Evolutionary conservation across 148 eudicot genomes (phyloP), one percentile per base, ranked within the genome.

Genomic region (Limonium bicolor): DNA sequence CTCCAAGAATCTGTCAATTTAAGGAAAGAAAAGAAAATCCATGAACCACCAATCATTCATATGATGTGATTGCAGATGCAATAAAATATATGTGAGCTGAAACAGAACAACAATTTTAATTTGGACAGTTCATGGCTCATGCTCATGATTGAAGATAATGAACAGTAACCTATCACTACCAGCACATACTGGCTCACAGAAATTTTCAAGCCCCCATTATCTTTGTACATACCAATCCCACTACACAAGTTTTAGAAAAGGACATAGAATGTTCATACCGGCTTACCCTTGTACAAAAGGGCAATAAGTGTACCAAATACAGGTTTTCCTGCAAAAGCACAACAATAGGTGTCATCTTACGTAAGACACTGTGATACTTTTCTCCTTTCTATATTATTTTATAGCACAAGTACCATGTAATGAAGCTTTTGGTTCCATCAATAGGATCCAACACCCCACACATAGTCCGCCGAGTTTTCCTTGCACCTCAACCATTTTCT

Each of bases 391-490:
- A n/a, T n/a, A n/a, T n/a, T n/a, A n/a, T n/a, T n/a, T n/a, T n/a
- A n/a, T n/a, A n/a, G n/a, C n/a, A n/a, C n/a, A 32, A 51, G 37
- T 75, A 80, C 99, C 99, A 12, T n/a, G 99, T 90, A 37, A 90
- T 90, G 44, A 90, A 90, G 66, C 99, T 84, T 72, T 90, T 90
- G 23, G 99, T 90, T 37, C 99, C 99, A 62, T 90, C 95, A 54
- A 90, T 90, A 15, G 95, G 99, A 67, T 84, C 99, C 58, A 90
- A 65, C 29, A 90, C 99, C n/a, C 99, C 95, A 90, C 51, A 90
- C 95, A 40, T 70, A 85, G 46, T 90, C 93, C 21, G 99, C 79
- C 62, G 46, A 54, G 17, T 73, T 61, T 60, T 85, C 85, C 59
- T 78, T 76, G 60, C 85, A 84, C 54, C 66, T 75, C 95, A 90